These are phyloP conservation scores for Prunella vulgaris DNA, from an alignment of 257 asterid genomes.

Conservation along the genomic window DNA sequence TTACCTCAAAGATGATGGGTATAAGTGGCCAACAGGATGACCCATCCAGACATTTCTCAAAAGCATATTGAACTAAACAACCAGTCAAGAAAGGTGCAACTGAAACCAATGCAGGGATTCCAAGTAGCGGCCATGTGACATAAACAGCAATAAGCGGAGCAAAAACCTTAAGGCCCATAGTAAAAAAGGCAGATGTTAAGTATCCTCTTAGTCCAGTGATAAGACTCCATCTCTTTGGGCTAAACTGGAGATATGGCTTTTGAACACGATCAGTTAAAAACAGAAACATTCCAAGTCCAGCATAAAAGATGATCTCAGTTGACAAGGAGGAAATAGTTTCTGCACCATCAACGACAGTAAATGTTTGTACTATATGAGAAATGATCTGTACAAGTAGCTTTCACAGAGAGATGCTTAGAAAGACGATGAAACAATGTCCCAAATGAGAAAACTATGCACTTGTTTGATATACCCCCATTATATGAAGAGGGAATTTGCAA, in stretches of 20 bases:
- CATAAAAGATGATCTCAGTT: conserved; percentile 60
- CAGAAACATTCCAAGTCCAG: conserved; percentile 69
- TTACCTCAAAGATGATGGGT: conserved; percentile 86
- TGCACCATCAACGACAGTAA: conserved; percentile 39
- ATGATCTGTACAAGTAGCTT: neutral
- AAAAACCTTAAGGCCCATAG: conserved; percentile 66
- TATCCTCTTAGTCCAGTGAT: conserved; percentile 91
- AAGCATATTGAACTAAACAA: conserved; percentile 52
- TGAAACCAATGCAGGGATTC: conserved; percentile 62
- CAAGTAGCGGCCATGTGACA: conserved; percentile 78
- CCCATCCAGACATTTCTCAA: conserved; percentile 50
- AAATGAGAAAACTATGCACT: neutral
- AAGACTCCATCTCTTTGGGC: conserved; percentile 92
- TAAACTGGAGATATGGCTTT: conserved; percentile 83
- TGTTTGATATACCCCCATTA: neutral
- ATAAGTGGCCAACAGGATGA: conserved; percentile 93
- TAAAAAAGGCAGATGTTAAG: conserved; percentile 48
- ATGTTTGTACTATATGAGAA: neutral
- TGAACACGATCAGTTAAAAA: conserved; percentile 55
- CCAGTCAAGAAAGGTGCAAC: conserved; percentile 68
- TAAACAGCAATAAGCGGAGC: conserved; percentile 67
- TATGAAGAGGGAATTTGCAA: neutral
- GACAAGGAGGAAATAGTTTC: conserved; percentile 52
- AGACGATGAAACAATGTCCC: neutral
- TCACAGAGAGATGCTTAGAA: neutral